A percentile compares a stretch with the other conserved stretches of the same genome.
These are phyloP conservation scores for Eucalyptus polyanthemos DNA, from an alignment of 345 rosid genomes.

Conservation along the genomic window DNA sequence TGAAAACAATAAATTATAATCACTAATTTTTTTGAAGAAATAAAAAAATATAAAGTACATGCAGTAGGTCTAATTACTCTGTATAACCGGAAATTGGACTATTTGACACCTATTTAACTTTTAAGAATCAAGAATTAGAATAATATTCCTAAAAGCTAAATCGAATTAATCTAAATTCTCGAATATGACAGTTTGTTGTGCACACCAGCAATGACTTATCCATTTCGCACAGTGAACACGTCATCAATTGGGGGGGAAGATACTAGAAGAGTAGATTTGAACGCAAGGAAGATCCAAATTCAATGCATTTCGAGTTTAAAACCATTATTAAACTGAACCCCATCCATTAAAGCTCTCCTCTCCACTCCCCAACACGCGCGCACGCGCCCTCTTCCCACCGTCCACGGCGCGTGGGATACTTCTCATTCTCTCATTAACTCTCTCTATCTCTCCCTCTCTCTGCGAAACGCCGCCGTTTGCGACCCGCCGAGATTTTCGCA, in stretches of 20 bases:
- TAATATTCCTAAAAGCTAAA: fast-evolving
- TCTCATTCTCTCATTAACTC: background rate
- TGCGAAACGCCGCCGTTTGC: background rate
- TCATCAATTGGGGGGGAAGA: background rate
- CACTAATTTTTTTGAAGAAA: too few species aligned
- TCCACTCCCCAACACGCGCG: background rate
- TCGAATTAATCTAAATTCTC: fast-evolving
- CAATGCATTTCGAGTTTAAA: background rate
- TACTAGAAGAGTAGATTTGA: background rate
- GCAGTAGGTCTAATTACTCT: fast-evolving
- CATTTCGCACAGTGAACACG: background rate
- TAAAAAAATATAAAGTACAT: too few species aligned
- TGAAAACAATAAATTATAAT: fast-evolving
- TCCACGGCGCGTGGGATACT: background rate
- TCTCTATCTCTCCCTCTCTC: background rate
- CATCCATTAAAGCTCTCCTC: background rate
- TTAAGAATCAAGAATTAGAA: fast-evolving
- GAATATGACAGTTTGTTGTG: fast-evolving
- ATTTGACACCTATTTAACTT: fast-evolving
- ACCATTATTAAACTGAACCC: background rate
- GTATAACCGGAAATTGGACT: fast-evolving
- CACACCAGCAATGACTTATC: background rate
- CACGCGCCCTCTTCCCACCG: background rate
- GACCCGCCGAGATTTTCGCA: background rate
- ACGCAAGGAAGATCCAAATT: background rate